Base-by-base conservation (phyloP, 257 asterid genomes). In the Osmanthus fragrans region DNA sequence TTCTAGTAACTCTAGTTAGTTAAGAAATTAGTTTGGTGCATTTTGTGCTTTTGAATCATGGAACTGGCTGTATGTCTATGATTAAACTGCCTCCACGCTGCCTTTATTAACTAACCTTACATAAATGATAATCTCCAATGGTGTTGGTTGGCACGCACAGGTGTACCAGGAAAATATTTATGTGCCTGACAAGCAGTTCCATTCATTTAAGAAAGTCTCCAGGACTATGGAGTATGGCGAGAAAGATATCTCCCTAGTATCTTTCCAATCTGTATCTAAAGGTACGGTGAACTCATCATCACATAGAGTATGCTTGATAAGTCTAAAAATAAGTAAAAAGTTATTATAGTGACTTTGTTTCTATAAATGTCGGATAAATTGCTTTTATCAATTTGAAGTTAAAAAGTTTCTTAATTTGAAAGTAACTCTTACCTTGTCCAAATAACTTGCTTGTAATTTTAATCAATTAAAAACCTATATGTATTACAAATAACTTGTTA, bases 231-330 rank as follows among this genome's bases (percentile, higher is more conserved):
- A 94, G 33, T 90, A 92, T 58, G 97, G 95, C 33, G 97, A 94
- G 88, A 89, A 82, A 74, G 97, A 96, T 83, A 79, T 95, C 47
- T 86, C 92, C 47, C 73, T 95, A 58, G 98, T 93, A 21, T 96
- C 97, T 47, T 95, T 95, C 84, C 98, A 93, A 84, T 95, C 99
- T 23, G 97, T 93, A 45, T 95, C 99, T 2, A 95, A 95, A 85
- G 99, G 98, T 95, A 87, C 34, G 49, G 11, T 66, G 10, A 66
- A 75, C 73, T n/a, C 51, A 72, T 30, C 47, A 25, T 40, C 67
- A 7, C 70, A 64, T 45, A 23, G 36, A 4, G 32, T 12, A 60
- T 23, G 13, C 3, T 4, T 5, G 30, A 29, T 60, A 60, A 60
- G 30, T 56, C 65, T 8, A n/a, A 13, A 40, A 2, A 10, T 2